These are phyloP conservation scores for Grigorovia yakushimaensis DNA, from an alignment of 805 yeast species.

Conservation along the genomic window DNA sequence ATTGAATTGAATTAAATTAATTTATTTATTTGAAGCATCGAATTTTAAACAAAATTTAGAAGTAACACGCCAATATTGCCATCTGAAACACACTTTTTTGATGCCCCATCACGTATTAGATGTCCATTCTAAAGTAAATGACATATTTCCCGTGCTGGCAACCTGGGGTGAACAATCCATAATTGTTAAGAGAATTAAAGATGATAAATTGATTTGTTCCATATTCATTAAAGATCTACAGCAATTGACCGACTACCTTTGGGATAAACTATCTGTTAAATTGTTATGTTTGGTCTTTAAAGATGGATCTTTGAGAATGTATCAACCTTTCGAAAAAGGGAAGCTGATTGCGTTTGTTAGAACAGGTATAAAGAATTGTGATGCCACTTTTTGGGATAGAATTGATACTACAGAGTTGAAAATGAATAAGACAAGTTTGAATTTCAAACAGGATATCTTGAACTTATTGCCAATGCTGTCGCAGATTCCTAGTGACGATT, in stretches of 20 bases:
- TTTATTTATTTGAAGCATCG: neutral
- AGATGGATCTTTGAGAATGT: constrained; percentile 43
- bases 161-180: constrained; percentile 10
- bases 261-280: constrained; percentile 20
- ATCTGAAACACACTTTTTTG: neutral
- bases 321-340: constrained; percentile 30
- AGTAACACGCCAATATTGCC: too few species aligned
- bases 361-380: constrained; percentile 5
- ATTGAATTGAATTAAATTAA: too few species aligned
- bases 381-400: constrained; percentile 16
- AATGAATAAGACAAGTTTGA: neutral
- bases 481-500: constrained; percentile 13
- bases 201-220: constrained; percentile 12
- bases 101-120: neutral
- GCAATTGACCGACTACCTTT: constrained; percentile 11
- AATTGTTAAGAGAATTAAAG: constrained; percentile 10
- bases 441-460: constrained; percentile 13
- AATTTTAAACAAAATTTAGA: neutral
- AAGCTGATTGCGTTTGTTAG: constrained; percentile 17
- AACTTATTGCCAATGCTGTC: constrained; percentile 16
- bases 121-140: neutral
- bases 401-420: neutral
- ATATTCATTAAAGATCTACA: constrained; percentile 15
- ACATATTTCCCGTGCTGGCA: neutral
- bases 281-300: constrained; percentile 37